A percentile compares a stretch with the other conserved stretches of the same genome.
Conservation (phyloP, 257 asterid species). For the Salvia splendens region DNA sequence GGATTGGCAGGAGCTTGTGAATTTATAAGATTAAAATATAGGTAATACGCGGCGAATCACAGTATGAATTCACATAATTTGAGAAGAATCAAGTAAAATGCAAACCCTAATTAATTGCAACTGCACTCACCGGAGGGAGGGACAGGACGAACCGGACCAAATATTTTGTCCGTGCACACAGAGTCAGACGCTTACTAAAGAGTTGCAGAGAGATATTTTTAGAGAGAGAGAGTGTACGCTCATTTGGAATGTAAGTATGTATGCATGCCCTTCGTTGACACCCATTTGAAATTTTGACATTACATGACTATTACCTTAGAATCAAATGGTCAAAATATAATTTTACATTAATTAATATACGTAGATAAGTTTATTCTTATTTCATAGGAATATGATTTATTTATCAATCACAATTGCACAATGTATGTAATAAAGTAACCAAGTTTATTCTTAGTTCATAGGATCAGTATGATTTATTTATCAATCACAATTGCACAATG, state of each 20-base stretch:
- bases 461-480: too few species aligned
- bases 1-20: neutral
- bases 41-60: slow-evolving; percentile 17
- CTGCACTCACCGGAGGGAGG: slow-evolving; percentile 39
- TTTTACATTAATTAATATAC: too few species aligned
- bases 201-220: slow-evolving; percentile 27
- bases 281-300: neutral
- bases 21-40: slow-evolving; percentile 31
- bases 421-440: too few species aligned
- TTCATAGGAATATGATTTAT: too few species aligned
- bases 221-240: slow-evolving; percentile 28
- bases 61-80: slow-evolving; percentile 20
- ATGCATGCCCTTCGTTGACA: slow-evolving; percentile 19
- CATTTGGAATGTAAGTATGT: slow-evolving; percentile 20
- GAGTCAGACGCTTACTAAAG: slow-evolving; percentile 30
- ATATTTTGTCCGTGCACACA: slow-evolving; percentile 18
- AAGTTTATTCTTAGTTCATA: too few species aligned
- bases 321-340: too few species aligned
- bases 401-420: too few species aligned
- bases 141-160: slow-evolving; percentile 36
- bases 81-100: slow-evolving; percentile 29
- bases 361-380: too few species aligned
- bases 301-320: neutral
- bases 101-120: slow-evolving; percentile 39
- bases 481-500: too few species aligned